Percentiles rank a stretch among this genome's conserved stretches.
These are phyloP conservation scores for Davidsoniella australis DNA, from an alignment of 2,329 filamentous ascomycete genomes.

Conservation along the genomic window DNA sequence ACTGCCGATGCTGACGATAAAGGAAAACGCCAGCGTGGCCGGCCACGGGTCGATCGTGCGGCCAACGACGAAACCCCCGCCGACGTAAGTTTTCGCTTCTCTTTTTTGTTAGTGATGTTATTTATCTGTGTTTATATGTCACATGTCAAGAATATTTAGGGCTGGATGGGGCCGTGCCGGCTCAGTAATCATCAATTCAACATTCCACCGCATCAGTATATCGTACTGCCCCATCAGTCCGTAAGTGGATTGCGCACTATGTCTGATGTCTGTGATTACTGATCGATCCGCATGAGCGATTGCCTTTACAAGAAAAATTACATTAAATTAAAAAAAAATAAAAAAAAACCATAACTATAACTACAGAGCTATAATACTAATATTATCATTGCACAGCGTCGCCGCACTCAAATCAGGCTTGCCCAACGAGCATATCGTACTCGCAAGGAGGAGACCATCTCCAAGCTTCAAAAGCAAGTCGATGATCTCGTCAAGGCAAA, in stretches of 20 bases:
- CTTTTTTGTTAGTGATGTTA: slow-evolving; percentile 1
- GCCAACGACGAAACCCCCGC: slow-evolving; percentile 54
- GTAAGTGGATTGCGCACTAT: neutral
- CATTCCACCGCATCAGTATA: too few species aligned
- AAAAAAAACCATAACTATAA: neutral
- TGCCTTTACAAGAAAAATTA: neutral
- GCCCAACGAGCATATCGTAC: slow-evolving; percentile 74
- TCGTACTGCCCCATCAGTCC: too few species aligned
- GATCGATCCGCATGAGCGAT: neutral
- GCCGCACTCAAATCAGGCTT: slow-evolving; percentile 71
- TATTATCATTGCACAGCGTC: slow-evolving; percentile 35
- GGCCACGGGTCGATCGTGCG: slow-evolving; percentile 53
- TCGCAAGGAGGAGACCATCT: slow-evolving; percentile 69
- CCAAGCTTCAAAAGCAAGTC: slow-evolving; percentile 53
- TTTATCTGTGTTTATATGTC: slow-evolving; percentile 1
- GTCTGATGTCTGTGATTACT: neutral
- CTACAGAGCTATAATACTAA: slow-evolving; percentile 2
- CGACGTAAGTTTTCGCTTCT: slow-evolving; percentile 42
- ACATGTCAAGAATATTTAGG: too few species aligned
- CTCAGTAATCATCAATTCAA: too few species aligned
- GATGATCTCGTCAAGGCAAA: slow-evolving; percentile 51
- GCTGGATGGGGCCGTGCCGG: too few species aligned
- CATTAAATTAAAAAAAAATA: slow-evolving; percentile 2
- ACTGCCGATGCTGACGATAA: slow-evolving; percentile 25
- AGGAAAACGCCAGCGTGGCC: slow-evolving; percentile 45